Base-by-base conservation (phyloP, 2,329 filamentous ascomycete species). In the Neospermospora avenae region DNA sequence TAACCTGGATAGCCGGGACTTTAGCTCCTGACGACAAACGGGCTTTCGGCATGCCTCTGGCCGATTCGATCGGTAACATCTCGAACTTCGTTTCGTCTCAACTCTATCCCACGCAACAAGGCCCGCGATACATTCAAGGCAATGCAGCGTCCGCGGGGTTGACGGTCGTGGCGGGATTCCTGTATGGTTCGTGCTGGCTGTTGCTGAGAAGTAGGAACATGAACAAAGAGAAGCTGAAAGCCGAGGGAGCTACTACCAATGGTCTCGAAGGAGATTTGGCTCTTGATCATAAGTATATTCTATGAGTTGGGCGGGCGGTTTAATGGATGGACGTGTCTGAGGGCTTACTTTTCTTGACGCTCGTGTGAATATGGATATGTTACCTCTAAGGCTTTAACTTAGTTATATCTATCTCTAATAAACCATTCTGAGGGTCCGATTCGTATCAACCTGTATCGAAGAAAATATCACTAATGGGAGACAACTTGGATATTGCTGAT, bases 1-100 rank as follows among this genome's bases (percentile, higher is more conserved):
- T 72, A 11, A 71, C 68, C 8, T 75, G 73, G 73, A 68, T 74
- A 35, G 60, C 72, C 2, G 74, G 68, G 45, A 75, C 74, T 55
- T 59, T 73, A 8, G 61, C 68, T 13, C 73, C 73, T 3, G 73
- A 75, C 49, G 65, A 55, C 44, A 74, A 74, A 57, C 72, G 73
- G n/a, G 64, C 66, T 8, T 63, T 74, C 14, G 72, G 68, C 24
- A 64, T 72, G 49, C 71, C 73, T 0, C 63, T 74, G 34, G 60
- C 68, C 24, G 69, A 69, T 42, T 72, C 67, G 4, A 62, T 74
- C 35, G 73, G 64, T 3, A 73, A 73, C 39, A 63, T 69, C 13
- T 72, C 72, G 0, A 67, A 67, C 14, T 37, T 74, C 2, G 69
- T 71, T 3, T 66, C 72, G 1, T 68, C 67, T 4, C 72, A 75